phyloP scores from a whole-genome alignment of 345 rosid species.

The Trapa incisa region DNA sequence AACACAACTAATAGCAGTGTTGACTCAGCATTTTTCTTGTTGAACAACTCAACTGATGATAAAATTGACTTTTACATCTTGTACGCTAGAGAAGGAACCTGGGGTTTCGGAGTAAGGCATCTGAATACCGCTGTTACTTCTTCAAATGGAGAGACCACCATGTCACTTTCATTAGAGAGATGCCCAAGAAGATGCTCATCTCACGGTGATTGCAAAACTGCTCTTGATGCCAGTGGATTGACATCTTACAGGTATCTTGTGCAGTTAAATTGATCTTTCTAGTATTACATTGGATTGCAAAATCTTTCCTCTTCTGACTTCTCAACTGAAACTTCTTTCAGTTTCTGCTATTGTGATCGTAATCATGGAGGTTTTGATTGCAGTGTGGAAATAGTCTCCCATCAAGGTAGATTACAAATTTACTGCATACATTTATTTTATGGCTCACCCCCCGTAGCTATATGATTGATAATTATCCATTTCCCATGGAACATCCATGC shows the following conservation, averaged over 20 bases:
- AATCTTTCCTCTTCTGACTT: conserved; percentile 2
- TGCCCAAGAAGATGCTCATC: conserved; percentile 81
- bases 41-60: conserved; percentile 58
- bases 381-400: conserved; percentile 68
- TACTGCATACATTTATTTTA: neutral
- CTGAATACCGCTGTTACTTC: conserved; percentile 19
- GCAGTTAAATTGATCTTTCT: neutral
- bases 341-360: conserved; percentile 82
- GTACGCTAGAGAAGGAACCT: conserved; percentile 80
- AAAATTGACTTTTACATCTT: conserved; percentile 76
- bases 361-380: conserved; percentile 97
- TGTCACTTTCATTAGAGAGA: conserved; percentile 82
- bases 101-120: conserved; percentile 68
- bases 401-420: conserved; percentile 30
- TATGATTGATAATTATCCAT: neutral
- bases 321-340: conserved; percentile 12
- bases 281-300: neutral
- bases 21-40: conserved; percentile 50
- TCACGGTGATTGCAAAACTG: conserved; percentile 61
- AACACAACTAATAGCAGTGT: conserved; percentile 46
- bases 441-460: neutral
- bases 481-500: neutral
- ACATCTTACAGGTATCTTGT: conserved; percentile 59
- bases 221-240: conserved; percentile 87
- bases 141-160: conserved; percentile 32